Evolutionary conservation across 257 asterid genomes (phyloP), one percentile per base, ranked within the genome.

Genomic region (Eustoma russellianum): DNA sequence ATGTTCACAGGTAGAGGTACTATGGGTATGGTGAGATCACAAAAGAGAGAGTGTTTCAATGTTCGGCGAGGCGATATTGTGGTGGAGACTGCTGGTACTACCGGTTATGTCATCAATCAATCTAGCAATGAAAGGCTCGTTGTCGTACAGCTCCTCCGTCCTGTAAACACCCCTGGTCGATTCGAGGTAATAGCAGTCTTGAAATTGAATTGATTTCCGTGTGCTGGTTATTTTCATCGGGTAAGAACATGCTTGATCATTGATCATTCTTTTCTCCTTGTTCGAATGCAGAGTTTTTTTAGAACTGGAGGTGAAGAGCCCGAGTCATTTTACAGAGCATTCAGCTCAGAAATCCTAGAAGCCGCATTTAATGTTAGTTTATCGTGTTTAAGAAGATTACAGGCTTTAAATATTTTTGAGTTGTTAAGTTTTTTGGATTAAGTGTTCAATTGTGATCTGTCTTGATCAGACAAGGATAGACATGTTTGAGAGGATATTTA

Each of bases 291-390:
- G 95, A 18, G 67, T 5, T 88, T 77, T 47, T 84, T 67, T 46
- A 83, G 76, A 0, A 75, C 81, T 3, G 93, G 92, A 44, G 91
- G 81, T 13, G 68, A 74, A n/a, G 77, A 78, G 3, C 79, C 74
- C 0, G 71, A 79, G 13, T 81, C 93, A 0, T 79, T 62, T 61
- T 74, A 41, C 70, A 64, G 28, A 9, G 75, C 75, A 13, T 89
- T 89, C 71, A 77, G 93, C 69, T 48, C 64, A 5, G 90, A 78
- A 9, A 66, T 86, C 34, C 86, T 81, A 0, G 80, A 86, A 66
- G 90, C 94, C 0, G 84, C 82, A 2, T 70, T 83, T 53, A 77
- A 83, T 17, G 91, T 79, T 62, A 59, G 47, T 7, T 24, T 24
- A 4, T 24, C 3, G 30, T 24, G 30, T 24, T 24, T 24, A 24